These are phyloP conservation scores for Pleurotus pulmonarius DNA, from an alignment of 768 basidiomycete genomes.

Conservation along the genomic window DNA sequence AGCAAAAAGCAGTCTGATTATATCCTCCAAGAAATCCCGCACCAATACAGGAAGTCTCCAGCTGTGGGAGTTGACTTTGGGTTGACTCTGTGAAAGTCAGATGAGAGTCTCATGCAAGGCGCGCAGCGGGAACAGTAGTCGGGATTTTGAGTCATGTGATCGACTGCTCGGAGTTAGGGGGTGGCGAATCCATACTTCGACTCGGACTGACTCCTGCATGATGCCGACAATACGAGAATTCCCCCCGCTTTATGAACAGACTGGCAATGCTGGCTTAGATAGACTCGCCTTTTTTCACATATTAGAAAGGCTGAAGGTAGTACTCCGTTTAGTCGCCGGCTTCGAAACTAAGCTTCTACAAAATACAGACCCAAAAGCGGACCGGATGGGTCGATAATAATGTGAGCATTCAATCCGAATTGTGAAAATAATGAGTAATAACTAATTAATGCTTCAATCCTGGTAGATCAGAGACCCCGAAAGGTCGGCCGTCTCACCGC, in stretches of 20 bases:
- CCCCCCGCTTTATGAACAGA: conserved; percentile 53
- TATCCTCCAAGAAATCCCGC: no score
- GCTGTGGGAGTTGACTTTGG: no score
- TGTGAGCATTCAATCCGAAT: conserved; percentile 33
- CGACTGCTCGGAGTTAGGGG: no score
- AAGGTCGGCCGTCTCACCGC: conserved; percentile 43
- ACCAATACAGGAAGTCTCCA: no score
- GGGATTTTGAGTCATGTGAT: no score
- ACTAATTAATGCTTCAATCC: not conserved
- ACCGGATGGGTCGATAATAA: conserved; percentile 92
- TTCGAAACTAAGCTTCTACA: not conserved
- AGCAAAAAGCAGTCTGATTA: no score
- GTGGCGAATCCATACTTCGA: no score
- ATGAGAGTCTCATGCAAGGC: no score
- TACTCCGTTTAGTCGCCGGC: not conserved
- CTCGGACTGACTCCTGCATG: conserved; percentile 9
- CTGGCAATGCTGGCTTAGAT: conserved; percentile 56
- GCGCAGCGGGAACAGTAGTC: no score
- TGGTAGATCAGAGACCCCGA: conserved; percentile 76
- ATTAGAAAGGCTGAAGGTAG: conserved; percentile 83
- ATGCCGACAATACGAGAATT: conserved; percentile 38
- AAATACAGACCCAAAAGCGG: conserved; percentile 80
- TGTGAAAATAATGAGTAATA: not conserved
- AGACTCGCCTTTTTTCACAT: conserved; percentile 89
- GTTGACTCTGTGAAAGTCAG: no score